Percentiles rank a stretch among this genome's conserved stretches.
Evolutionary conservation across 805 yeast species (phyloP).

Genomic region (Kuraishia ogatae): DNA sequence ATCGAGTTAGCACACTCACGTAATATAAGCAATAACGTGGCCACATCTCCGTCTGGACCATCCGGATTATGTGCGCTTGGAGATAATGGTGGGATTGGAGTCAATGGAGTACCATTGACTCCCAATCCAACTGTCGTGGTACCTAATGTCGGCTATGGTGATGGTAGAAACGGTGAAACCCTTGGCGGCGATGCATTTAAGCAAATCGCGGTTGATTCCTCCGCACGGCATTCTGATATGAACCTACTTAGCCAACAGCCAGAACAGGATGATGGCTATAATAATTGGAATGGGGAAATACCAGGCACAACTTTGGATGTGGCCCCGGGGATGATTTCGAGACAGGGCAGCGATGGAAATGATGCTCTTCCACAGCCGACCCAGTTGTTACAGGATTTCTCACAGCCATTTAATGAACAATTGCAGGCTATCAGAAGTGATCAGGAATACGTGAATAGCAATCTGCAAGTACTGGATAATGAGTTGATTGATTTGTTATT

Average conservation of each 20-base stretch:
- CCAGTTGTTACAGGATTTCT: neutral
- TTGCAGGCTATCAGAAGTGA: neutral
- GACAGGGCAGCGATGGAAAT: neutral
- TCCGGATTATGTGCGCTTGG: no score
- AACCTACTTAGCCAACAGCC: neutral
- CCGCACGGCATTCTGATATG: neutral
- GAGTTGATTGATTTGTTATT: neutral
- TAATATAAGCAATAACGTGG: no score
- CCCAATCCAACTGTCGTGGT: no score
- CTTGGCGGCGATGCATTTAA: neutral
- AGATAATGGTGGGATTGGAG: no score
- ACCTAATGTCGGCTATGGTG: no score
- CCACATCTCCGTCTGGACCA: no score
- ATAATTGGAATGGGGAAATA: neutral
- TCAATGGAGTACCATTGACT: no score
- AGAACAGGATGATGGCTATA: neutral
- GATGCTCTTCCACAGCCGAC: neutral
- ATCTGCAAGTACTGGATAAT: neutral
- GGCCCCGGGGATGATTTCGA: neutral
- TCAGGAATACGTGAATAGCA: neutral
- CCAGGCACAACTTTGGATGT: neutral
- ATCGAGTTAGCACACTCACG: no score
- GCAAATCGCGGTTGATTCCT: neutral
- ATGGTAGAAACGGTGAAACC: no score
- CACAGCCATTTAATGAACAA: neutral